These are phyloP conservation scores for Nicotiana knightiana DNA, from an alignment of 257 asterid species.

Conservation along the genomic window DNA sequence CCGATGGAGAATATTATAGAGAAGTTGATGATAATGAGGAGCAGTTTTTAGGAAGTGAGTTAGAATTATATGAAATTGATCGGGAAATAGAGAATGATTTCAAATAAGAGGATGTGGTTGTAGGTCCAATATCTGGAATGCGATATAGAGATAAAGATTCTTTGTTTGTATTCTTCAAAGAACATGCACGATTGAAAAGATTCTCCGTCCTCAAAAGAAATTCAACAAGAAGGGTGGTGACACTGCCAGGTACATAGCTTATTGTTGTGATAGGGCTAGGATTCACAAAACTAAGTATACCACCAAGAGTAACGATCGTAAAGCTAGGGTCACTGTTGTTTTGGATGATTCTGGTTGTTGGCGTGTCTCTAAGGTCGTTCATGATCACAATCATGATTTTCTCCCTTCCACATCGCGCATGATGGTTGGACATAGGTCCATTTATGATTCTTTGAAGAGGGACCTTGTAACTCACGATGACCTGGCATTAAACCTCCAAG, in stretches of 20 bases:
- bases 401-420: no score
- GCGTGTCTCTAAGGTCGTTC: no score
- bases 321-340: no score
- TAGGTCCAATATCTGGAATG: background rate
- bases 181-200: background rate
- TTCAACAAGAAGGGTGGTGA: background rate
- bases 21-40: background rate
- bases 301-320: background rate
- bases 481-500: background rate
- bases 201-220: background rate
- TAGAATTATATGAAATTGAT: background rate
- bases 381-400: no score
- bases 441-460: background rate
- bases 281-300: background rate
- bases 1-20: no score
- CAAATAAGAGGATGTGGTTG: background rate
- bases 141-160: background rate
- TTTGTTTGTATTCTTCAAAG: background rate
- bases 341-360: no score
- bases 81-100: background rate
- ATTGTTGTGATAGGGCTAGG: background rate
- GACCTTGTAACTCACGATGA: background rate
- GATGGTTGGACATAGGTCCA: no score
- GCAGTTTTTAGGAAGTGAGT: background rate
- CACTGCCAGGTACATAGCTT: background rate